Evolutionary conservation across 768 basidiomycete species (phyloP), one percentile per base, ranked within the genome.

Genomic region (Rhodotorula toruloides): DNA sequence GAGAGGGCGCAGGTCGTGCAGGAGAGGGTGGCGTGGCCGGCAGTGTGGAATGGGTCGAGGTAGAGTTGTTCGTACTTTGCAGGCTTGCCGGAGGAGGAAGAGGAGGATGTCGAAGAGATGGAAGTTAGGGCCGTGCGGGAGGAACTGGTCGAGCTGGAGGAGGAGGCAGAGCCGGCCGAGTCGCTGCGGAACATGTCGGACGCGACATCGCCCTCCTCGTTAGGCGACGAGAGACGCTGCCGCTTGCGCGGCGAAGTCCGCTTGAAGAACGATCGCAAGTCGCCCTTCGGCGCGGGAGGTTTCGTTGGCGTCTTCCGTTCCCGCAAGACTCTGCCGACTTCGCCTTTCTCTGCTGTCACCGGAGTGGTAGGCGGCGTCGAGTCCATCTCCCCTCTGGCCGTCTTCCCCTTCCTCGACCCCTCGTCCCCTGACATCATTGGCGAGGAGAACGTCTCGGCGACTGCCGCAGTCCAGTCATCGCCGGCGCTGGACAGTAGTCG

Each of bases 41-140:
- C 39, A 0, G 54, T 58, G 7, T 57, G 29, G 63, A 61, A 71
- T 36, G 70, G 70, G 55, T 71, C 70, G 39, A 71, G 65, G 59
- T 61, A 71, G 42, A 71, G 65, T 40, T 71, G 70, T 29, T 63
- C 58, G 16, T 65, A 50, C 50, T 62, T 70, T 14, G n/a, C 48
- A 36, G 29, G 42, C 19, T 44, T 62, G n/a, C 13, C 1, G 25
- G 32, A 7, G 0, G 63, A 17, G n/a, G 57, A 47, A 12, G 52
- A 32, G 25, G 29, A 25, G 29, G 53, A 52, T 25, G 44, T 36
- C 36, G 37, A 27, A 17, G 63, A 21, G 2, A 46, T n/a, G 21
- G 58, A 43, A 4, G 58, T 48, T 16, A 29, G 22, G 48, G 54
- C 17, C 12, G 39, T 34, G 16, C 8, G 12, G 34, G 17, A 29